phyloP scores from a whole-genome alignment of 2,329 filamentous ascomycete genomes.

The Tolypocladium tundrense region DNA sequence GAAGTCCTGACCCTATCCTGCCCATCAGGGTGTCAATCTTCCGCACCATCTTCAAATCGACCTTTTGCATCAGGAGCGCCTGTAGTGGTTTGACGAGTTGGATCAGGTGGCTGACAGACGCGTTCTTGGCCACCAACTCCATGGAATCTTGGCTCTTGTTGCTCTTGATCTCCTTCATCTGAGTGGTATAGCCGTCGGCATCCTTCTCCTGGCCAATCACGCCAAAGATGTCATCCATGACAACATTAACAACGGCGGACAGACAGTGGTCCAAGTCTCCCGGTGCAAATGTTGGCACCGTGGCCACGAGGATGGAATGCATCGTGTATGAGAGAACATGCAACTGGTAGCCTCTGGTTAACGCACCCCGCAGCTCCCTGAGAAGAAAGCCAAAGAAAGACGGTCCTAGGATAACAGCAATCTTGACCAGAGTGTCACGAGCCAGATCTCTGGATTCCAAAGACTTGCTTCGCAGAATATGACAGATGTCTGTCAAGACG shows the following conservation, averaged over 20 bases:
- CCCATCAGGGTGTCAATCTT: slow-evolving; percentile 86
- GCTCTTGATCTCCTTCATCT: slow-evolving; percentile 96
- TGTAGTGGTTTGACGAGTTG: slow-evolving; percentile 71
- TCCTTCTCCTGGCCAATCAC: slow-evolving; percentile 91
- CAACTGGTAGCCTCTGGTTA: slow-evolving; percentile 81
- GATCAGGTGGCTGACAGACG: slow-evolving; percentile 63
- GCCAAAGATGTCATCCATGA: slow-evolving; percentile 98
- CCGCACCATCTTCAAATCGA: slow-evolving; percentile 71
- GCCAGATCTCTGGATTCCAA: slow-evolving; percentile 87
- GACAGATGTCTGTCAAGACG: slow-evolving; percentile 83
- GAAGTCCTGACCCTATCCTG: slow-evolving; percentile 70
- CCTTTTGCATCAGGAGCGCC: slow-evolving; percentile 68
- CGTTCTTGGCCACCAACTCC: slow-evolving; percentile 78
- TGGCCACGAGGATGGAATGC: slow-evolving; percentile 76
- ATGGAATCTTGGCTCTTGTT: slow-evolving; percentile 98
- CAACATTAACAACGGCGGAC: slow-evolving; percentile 63
- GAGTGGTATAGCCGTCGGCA: slow-evolving; percentile 85
- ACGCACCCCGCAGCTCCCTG: slow-evolving; percentile 74
- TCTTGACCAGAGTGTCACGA: slow-evolving; percentile 75
- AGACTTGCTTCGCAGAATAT: slow-evolving; percentile 81
- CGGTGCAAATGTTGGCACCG: slow-evolving; percentile 60
- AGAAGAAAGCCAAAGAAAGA: slow-evolving; percentile 86
- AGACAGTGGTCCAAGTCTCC: slow-evolving; percentile 89
- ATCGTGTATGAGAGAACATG: slow-evolving; percentile 93
- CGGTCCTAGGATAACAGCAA: slow-evolving; percentile 70